Base-by-base conservation (phyloP, 2,329 filamentous ascomycete genomes). In the Sclerotinia minor region DNA sequence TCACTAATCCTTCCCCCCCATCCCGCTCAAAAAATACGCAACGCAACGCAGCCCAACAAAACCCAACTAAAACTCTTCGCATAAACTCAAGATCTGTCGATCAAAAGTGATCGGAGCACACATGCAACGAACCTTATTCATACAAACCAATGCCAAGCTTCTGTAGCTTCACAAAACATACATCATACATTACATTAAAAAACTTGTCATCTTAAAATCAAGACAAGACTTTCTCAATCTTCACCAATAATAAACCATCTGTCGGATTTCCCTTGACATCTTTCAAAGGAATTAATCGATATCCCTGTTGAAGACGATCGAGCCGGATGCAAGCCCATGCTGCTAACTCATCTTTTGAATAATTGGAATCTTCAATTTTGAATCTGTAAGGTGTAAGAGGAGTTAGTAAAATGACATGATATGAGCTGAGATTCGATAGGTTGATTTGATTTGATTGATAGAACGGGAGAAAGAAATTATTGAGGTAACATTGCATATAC, bases 271-370 rank as follows among this genome's bases (percentile, higher is more conserved):
- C 92, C 70, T 88, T 84, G 35, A 83, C 81, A 76, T 96, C 89
- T 71, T 91, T 83, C 68, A 98, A 80, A 73, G 89, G 90, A 67
- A 98, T 82, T 72, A 97, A 87, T 15, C 93, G 84, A 73, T 91
- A 91, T 0, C 95, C 94, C 45, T 85, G 81, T 69, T 87, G 87
- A 69, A 97, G 78, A 9, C 93, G 85, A 79, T 97, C 93, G 29
- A 98, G 85, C 50, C 93, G 85, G 73, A 96, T 89, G 75, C 93
- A 97, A 1, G 91, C 88, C 95, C 95, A 98, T 3, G 90, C 92
- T 15, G 92, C 89, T 67, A 97, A 79, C 69, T 90, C 85, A 75
- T 98, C 93, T 70, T 85, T 84, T 5, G 89, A 88, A 72, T 94
- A 86, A 78, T 94, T 90, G 73, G 96, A 90, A 77, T 98, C 92